phyloP scores from a whole-genome alignment of 2,329 filamentous ascomycete species.

The Fusarium haematococcum region DNA sequence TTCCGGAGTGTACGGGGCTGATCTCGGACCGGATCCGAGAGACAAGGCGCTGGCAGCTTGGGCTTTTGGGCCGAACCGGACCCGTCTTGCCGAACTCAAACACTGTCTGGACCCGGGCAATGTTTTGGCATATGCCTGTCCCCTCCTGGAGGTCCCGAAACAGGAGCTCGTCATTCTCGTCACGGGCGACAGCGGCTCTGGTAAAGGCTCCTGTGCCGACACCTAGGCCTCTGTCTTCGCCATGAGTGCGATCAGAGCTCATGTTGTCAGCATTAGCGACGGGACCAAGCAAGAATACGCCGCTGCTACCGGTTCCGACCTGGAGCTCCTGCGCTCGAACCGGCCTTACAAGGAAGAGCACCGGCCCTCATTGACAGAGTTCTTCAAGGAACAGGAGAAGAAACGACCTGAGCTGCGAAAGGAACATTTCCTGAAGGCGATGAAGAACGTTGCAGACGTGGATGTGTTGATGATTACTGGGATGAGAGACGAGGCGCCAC shows the following conservation, averaged over 20 bases:
- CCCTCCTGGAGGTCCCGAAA: constrained; percentile 55
- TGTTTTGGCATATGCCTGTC: constrained; percentile 67
- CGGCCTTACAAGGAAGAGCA: constrained; percentile 73
- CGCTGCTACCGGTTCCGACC: constrained; percentile 58
- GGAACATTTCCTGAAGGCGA: constrained; percentile 62
- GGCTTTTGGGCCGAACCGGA: constrained; percentile 68
- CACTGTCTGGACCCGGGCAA: constrained; percentile 59
- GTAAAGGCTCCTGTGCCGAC: constrained; percentile 71
- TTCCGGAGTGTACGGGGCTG: constrained; percentile 67
- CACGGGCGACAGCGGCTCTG: constrained; percentile 64
- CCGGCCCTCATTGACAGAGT: constrained; percentile 62
- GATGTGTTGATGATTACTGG: constrained; percentile 72
- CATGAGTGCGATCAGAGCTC: constrained; percentile 48
- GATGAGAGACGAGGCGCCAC: constrained; percentile 70
- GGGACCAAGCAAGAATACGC: constrained; percentile 60
- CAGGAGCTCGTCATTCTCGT: constrained; percentile 67
- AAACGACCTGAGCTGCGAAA: constrained; percentile 59
- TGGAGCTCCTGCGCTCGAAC: constrained; percentile 61
- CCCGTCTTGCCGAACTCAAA: constrained; percentile 65
- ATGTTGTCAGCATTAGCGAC: constrained; percentile 43
- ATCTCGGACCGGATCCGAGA: constrained; percentile 72
- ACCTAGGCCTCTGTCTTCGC: constrained; percentile 61
- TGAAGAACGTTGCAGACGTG: constrained; percentile 54
- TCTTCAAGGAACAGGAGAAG: constrained; percentile 60
- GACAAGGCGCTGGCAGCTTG: constrained; percentile 62